A percentile compares a stretch with the other conserved stretches of the same genome.
Conservation (phyloP, 192 early-diverging fungal genomes). For the Coemansia sp. region DNA sequence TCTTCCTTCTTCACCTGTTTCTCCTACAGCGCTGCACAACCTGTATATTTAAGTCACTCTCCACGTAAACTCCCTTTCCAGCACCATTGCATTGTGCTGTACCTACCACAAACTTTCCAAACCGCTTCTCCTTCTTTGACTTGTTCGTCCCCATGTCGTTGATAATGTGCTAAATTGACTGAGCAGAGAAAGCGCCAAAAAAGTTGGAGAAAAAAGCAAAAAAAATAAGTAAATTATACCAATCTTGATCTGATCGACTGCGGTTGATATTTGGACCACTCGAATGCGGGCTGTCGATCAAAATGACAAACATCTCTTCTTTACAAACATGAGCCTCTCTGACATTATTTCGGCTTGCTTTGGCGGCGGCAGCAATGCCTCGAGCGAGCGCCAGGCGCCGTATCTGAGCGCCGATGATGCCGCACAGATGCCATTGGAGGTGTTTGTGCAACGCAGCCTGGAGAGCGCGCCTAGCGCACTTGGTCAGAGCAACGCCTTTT, state of each 20-base stretch:
- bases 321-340: conserved; percentile 28
- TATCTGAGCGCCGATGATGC: conserved; percentile 50
- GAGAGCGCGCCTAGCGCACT: conserved; percentile 44
- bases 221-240: conserved; percentile 3
- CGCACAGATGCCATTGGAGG: conserved; percentile 40
- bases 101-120: conserved; percentile 75
- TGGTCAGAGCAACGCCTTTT: conserved; percentile 32
- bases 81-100: neutral
- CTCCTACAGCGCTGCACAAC: conserved; percentile 38
- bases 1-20: conserved; percentile 82
- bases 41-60: too few species aligned
- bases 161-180: neutral
- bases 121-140: conserved; percentile 68
- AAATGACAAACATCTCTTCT: neutral
- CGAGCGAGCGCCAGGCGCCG: conserved; percentile 28
- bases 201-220: neutral
- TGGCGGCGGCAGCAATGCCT: conserved; percentile 8
- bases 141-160: conserved; percentile 51
- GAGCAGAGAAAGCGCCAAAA: neutral
- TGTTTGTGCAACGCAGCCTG: conserved; percentile 47
- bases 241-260: neutral
- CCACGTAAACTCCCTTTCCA: too few species aligned
- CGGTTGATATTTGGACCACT: neutral
- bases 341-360: conserved; percentile 39
- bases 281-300: neutral